Conservation (phyloP, 2,329 filamentous ascomycete genomes). For the Trichoderma gracile region DNA sequence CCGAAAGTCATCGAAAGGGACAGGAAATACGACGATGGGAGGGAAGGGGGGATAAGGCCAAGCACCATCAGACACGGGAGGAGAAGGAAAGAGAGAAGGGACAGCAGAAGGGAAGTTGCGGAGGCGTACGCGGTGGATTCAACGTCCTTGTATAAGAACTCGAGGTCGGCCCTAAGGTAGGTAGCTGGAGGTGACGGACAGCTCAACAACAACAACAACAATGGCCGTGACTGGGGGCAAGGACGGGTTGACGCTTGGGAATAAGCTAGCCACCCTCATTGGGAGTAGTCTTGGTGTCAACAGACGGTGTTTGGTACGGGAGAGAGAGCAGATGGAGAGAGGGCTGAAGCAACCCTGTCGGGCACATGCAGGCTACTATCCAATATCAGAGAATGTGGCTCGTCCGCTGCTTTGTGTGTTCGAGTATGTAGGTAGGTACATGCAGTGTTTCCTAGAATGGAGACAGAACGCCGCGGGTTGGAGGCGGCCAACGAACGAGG, state of each 20-base stretch:
- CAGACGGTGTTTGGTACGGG: slow-evolving; percentile 28
- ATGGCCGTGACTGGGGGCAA: slow-evolving; percentile 42
- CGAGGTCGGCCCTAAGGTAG: slow-evolving; percentile 26
- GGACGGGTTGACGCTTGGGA: slow-evolving; percentile 46
- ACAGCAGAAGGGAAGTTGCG: slow-evolving; percentile 26
- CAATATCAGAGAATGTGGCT: slow-evolving; percentile 24
- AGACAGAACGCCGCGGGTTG: slow-evolving; percentile 19
- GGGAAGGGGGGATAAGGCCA: slow-evolving; percentile 9
- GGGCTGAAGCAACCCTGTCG: slow-evolving; percentile 34
- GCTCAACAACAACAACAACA: slow-evolving; percentile 40
- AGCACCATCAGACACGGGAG: slow-evolving; percentile 15
- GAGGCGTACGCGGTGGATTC: slow-evolving; percentile 36
- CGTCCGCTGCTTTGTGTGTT: slow-evolving; percentile 21
- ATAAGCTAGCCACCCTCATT: slow-evolving; percentile 49
- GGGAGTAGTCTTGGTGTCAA: slow-evolving; percentile 41
- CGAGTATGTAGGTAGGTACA: too few relatives aligned
- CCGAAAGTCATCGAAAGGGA: slow-evolving; percentile 23
- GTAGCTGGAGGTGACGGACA: slow-evolving; percentile 51
- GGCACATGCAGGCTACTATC: slow-evolving; percentile 24
- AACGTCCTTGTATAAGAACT: slow-evolving; percentile 36
- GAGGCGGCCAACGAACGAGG: slow-evolving; percentile 25
- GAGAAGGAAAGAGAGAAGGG: slow-evolving; percentile 10
- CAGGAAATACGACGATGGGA: slow-evolving; percentile 23
- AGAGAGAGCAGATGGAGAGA: slow-evolving; percentile 36
- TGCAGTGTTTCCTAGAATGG: slow-evolving; percentile 26